Base-by-base conservation (phyloP, 208 protist genomes). In the Crithidia fasciculata region DNA sequence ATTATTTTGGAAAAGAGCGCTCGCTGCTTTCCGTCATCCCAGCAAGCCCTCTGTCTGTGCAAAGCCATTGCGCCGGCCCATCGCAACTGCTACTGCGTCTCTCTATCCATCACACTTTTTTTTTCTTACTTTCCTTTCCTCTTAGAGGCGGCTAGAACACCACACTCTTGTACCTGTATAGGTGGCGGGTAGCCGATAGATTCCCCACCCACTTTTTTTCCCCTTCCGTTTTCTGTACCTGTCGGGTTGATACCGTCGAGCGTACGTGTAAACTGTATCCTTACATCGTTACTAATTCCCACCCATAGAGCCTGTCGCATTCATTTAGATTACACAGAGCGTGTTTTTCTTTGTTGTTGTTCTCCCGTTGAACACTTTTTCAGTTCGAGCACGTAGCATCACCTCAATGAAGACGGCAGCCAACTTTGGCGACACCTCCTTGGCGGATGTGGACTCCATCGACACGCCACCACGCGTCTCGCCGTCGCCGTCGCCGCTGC, bases 381-480 rank as follows among this genome's bases (percentile, higher is more conserved):
- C 28, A 28, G 28, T 28, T 28, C 28, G 28, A 28, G 28, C 28
- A 28, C 28, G 1, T 28, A 28, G 28, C 28, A 28, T 28, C 28
- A 28, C 28, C 28, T 28, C 28, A 55, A 69, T 69, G 64, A 16
- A 59, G 39, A 69, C 64, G 3, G 57, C 64, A 6, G 64, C 64
- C 8, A 49, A 36, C 64, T 13, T 49, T 0, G 64, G 52, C 50
- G 56, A 79, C 61, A 57, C 60, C 18, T 79, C 67, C 2, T 41
- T 73, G 40, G 67, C 74, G 2, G 74, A 73, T 59, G 74, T 73
- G 5, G 67, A 79, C 62, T 69, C 74, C 53, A 73, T 79, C 45
- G 74, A 74, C 61, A 60, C 50, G 15, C 54, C 68, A 7, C 60
- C 61, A 19, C 50, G 74, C 13, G 67, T 74, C 39, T 40, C 59